A percentile compares a stretch with the other conserved stretches of the same genome.
phyloP scores from a whole-genome alignment of 163 green algal genomes.

The Scenedesmus sp. region DNA sequence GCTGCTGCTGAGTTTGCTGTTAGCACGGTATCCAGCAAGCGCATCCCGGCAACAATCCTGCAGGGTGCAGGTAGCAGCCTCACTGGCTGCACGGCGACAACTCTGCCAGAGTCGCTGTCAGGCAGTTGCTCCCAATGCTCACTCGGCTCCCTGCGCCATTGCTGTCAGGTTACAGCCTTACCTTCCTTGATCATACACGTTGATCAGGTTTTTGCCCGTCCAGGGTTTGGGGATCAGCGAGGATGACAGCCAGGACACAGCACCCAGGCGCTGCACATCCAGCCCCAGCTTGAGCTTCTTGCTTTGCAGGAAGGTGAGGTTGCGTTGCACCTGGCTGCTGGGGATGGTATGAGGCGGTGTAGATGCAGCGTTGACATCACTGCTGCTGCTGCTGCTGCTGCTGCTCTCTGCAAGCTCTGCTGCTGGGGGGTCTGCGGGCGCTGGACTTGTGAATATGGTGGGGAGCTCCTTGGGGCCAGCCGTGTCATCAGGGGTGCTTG shows the following conservation, averaged over 20 bases:
- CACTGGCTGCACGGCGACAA: too few species aligned
- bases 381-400: background rate
- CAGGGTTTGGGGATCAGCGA: slow-evolving; percentile 2
- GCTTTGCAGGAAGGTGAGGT: slow-evolving; percentile 39
- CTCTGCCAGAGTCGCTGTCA: too few species aligned
- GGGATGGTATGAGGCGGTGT: too few species aligned
- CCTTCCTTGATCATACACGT: slow-evolving; percentile 35
- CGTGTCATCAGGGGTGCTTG: background rate
- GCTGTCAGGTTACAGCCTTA: background rate
- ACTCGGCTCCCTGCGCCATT: too few species aligned
- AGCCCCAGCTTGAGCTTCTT: background rate
- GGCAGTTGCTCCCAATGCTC: too few species aligned
- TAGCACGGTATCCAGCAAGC: too few species aligned
- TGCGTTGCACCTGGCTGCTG: background rate
- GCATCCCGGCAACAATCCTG: background rate
- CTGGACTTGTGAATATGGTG: background rate
- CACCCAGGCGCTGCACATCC: slow-evolving; percentile 20
- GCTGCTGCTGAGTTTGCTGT: background rate
- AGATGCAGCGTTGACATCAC: background rate
- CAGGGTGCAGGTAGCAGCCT: background rate
- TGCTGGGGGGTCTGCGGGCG: background rate
- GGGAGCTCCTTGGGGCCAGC: background rate
- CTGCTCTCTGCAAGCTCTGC: background rate
- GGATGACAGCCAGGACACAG: slow-evolving; percentile 9
- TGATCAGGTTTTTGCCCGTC: slow-evolving; percentile 39